phyloP scores from a whole-genome alignment of 371 early-diverging fungal genomes.

The Zopfochytrium polystomum region DNA sequence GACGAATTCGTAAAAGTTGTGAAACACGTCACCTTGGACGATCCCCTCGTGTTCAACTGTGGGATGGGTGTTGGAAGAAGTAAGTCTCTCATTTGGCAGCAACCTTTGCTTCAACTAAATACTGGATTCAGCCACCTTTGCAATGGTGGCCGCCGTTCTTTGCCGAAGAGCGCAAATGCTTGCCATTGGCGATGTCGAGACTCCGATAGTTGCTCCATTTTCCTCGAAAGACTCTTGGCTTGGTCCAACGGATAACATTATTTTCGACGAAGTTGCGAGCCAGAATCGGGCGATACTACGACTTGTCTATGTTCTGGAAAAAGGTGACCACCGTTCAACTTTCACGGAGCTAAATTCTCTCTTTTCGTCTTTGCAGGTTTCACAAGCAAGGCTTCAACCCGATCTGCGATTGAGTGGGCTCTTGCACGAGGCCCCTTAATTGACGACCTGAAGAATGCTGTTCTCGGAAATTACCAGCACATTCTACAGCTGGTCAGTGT shows the following conservation, averaged over 20 bases:
- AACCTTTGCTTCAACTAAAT: no score
- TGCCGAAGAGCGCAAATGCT: slow-evolving; percentile 55
- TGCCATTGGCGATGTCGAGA: slow-evolving; percentile 12
- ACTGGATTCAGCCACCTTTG: slow-evolving; percentile 59
- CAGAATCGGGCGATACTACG: slow-evolving; percentile 57
- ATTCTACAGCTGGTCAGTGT: slow-evolving; percentile 54
- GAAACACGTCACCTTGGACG: slow-evolving; percentile 44
- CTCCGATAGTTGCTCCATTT: not conserved
- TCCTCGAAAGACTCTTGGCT: slow-evolving; percentile 26
- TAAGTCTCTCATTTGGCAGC: slow-evolving; percentile 41
- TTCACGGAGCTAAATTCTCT: not conserved
- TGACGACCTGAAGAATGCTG: slow-evolving; percentile 60
- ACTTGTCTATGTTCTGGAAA: slow-evolving; percentile 57
- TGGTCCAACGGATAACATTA: slow-evolving; percentile 21
- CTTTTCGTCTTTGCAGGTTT: slow-evolving; percentile 17
- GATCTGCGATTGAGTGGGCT: slow-evolving; percentile 62
- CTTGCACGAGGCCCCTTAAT: slow-evolving; percentile 53
- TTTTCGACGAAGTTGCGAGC: slow-evolving; percentile 32
- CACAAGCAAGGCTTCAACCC: slow-evolving; percentile 29
- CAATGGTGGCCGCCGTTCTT: slow-evolving; percentile 61
- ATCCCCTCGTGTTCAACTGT: slow-evolving; percentile 68
- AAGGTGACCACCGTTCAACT: slow-evolving; percentile 38
- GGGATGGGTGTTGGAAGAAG: slow-evolving; percentile 72
- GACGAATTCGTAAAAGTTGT: slow-evolving; percentile 66
- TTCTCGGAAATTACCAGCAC: slow-evolving; percentile 62